phyloP scores from a whole-genome alignment of 768 basidiomycete species.

The Tricholoma sp. region DNA sequence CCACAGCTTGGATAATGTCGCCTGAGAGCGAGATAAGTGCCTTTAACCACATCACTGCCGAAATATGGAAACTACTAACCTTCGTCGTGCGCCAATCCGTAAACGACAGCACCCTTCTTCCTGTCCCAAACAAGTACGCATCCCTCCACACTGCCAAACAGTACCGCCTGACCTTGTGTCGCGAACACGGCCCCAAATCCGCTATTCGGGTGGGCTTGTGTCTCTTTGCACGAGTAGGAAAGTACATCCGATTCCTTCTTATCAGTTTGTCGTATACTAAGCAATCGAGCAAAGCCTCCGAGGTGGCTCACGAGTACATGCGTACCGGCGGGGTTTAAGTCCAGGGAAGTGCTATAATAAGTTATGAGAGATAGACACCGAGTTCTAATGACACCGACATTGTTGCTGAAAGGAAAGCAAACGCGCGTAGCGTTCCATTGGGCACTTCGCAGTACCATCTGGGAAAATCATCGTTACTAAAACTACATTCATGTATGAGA shows the following conservation, averaged over 20 bases:
- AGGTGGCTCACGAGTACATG: conserved; percentile 50
- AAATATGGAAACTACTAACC: conserved; percentile 32
- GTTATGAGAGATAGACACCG: neutral
- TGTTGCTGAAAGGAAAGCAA: conserved; percentile 51
- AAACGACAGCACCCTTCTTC: conserved; percentile 45
- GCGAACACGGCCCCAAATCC: conserved; percentile 52
- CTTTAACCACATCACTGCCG: conserved; percentile 11
- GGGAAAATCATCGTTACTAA: conserved; percentile 4
- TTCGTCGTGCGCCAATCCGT: conserved; percentile 57
- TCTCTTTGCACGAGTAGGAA: conserved; percentile 42
- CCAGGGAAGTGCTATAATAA: conserved; percentile 43
- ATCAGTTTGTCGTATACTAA: conserved; percentile 44
- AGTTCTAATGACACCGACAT: conserved; percentile 39
- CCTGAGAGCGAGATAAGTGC: conserved; percentile 21
- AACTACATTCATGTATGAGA: neutral
- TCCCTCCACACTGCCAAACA: conserved; percentile 52
- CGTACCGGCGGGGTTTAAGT: conserved; percentile 42
- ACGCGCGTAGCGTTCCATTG: conserved; percentile 58
- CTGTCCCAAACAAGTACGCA: conserved; percentile 62
- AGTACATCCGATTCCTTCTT: conserved; percentile 50
- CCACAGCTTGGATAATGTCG: conserved; percentile 37
- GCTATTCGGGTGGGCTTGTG: conserved; percentile 24
- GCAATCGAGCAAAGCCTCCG: conserved; percentile 45
- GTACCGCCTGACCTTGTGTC: conserved; percentile 43
- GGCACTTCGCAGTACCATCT: conserved; percentile 70